Evolutionary conservation across 1,284 basidiomycete species (phyloP).

Genomic region (Bondarzewia mesenterica): DNA sequence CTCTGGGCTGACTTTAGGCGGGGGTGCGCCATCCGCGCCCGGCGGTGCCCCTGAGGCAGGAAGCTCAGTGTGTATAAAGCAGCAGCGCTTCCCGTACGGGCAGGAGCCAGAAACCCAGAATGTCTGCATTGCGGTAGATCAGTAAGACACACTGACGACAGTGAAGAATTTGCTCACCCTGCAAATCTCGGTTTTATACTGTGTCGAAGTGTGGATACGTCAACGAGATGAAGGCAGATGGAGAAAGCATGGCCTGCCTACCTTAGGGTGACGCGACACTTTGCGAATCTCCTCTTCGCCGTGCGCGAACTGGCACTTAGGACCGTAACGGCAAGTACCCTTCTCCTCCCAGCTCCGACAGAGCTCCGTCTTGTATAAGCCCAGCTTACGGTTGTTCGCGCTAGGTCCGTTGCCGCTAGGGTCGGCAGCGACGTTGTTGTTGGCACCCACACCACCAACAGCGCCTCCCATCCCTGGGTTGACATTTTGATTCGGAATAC

Average conservation of each 20-base stretch:
- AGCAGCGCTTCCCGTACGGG: slow-evolving; percentile 84
- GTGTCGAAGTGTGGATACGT: not conserved
- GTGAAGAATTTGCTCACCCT: slow-evolving; percentile 42
- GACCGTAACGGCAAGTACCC: slow-evolving; percentile 78
- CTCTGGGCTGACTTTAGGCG: slow-evolving; percentile 38
- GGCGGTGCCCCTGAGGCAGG: slow-evolving; percentile 51
- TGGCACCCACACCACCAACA: slow-evolving; percentile 1
- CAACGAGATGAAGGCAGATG: slow-evolving; percentile 6
- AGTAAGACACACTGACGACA: slow-evolving; percentile 1
- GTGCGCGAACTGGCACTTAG: slow-evolving; percentile 88
- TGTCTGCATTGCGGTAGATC: slow-evolving; percentile 37
- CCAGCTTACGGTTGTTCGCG: slow-evolving; percentile 81
- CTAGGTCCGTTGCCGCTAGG: slow-evolving; percentile 53
- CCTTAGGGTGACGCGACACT: slow-evolving; percentile 81
- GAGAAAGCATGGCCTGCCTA: slow-evolving; percentile 23
- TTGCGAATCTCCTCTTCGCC: slow-evolving; percentile 81
- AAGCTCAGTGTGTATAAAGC: slow-evolving; percentile 84
- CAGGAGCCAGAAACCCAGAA: slow-evolving; percentile 90
- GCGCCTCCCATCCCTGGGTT: slow-evolving; percentile 5
- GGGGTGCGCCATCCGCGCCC: slow-evolving; percentile 38
- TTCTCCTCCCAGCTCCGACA: slow-evolving; percentile 94
- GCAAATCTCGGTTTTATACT: slow-evolving; percentile 92
- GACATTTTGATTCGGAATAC: slow-evolving; percentile 19
- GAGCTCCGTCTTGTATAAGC: slow-evolving; percentile 86
- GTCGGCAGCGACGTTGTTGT: slow-evolving; percentile 22